Evolutionary conservation across 208 protist species (phyloP).

Genomic region (Trypanosoma rangeli): DNA sequence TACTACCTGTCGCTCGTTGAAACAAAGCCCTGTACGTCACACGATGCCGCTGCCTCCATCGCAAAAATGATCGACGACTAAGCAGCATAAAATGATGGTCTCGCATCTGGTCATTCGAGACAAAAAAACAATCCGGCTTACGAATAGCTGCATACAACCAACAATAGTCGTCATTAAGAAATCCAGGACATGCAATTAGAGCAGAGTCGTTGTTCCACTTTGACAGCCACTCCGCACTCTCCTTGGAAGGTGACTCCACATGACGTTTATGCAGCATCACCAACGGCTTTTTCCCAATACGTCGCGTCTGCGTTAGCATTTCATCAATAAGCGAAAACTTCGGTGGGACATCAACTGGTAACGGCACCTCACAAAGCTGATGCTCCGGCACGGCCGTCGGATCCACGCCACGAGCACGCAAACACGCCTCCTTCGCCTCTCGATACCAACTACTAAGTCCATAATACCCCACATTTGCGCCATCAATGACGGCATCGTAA

Average conservation of each 20-base stretch:
- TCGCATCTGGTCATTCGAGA: conserved; percentile 87
- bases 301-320: conserved; percentile 40
- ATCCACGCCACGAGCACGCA: conserved; percentile 50
- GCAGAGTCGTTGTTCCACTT: conserved; percentile 43
- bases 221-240: conserved; percentile 41
- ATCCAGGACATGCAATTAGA: conserved; percentile 63
- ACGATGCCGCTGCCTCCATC: conserved; percentile 81
- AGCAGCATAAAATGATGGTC: conserved; percentile 84
- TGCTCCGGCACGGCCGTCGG: conserved; percentile 32
- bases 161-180: conserved; percentile 89
- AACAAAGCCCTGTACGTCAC: conserved; percentile 76
- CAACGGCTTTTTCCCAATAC: conserved; percentile 46
- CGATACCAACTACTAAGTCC: conserved; percentile 76
- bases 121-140: conserved; percentile 45
- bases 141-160: conserved; percentile 75
- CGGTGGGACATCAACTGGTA: conserved; percentile 83
- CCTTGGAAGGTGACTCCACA: conserved; percentile 29
- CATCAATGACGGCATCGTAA: conserved; percentile 82
- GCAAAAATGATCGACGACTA: conserved; percentile 75
- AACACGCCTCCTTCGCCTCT: conserved; percentile 58
- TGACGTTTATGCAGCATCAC: conserved; percentile 84
- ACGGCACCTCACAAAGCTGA: conserved; percentile 51
- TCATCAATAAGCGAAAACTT: conserved; percentile 84
- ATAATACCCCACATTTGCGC: conserved; percentile 84
- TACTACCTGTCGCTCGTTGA: conserved; percentile 29